Evolutionary conservation across 371 early-diverging fungal genomes (phyloP).

Genomic region (Syncephalis plumigaleata): DNA sequence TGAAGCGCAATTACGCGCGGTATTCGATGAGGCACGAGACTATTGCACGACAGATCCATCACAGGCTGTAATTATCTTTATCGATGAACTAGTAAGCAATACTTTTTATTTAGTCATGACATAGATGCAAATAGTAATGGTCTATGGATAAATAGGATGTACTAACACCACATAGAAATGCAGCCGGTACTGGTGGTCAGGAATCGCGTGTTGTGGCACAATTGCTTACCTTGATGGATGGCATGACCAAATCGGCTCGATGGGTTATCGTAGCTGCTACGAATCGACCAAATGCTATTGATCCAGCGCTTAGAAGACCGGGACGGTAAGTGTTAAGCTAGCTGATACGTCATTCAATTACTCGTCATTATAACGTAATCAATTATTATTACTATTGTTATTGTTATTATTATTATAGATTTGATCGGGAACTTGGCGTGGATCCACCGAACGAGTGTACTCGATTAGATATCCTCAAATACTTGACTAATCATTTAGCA

Average conservation of each 20-base stretch:
- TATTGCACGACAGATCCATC: constrained; percentile 15
- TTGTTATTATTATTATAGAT: constrained; percentile 20
- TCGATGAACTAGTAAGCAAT: constrained; percentile 86
- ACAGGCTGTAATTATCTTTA: constrained; percentile 77
- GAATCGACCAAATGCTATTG: constrained; percentile 95
- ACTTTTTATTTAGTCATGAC: neutral
- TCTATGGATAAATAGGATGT: constrained; percentile 40
- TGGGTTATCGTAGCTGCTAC: constrained; percentile 94
- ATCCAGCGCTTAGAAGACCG: constrained; percentile 93
- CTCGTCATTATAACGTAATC: neutral
- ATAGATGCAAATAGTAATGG: neutral
- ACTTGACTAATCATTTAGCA: constrained; percentile 33
- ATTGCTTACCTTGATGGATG: constrained; percentile 96
- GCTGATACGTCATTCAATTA: too few relatives aligned
- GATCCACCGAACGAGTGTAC: constrained; percentile 51
- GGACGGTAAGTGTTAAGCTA: constrained; percentile 59
- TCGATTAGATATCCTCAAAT: constrained; percentile 38
- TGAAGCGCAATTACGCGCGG: constrained; percentile 67
- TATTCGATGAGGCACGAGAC: constrained; percentile 63
- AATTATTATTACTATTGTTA: neutral
- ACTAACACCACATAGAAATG: constrained; percentile 74
- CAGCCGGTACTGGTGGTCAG: constrained; percentile 13
- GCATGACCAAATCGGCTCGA: constrained; percentile 38
- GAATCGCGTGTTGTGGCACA: constrained; percentile 93
- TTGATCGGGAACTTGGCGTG: constrained; percentile 86